Evolutionary conservation across 1,284 basidiomycete species (phyloP).

Genomic region (Cutaneotrichosporon sp.): DNA sequence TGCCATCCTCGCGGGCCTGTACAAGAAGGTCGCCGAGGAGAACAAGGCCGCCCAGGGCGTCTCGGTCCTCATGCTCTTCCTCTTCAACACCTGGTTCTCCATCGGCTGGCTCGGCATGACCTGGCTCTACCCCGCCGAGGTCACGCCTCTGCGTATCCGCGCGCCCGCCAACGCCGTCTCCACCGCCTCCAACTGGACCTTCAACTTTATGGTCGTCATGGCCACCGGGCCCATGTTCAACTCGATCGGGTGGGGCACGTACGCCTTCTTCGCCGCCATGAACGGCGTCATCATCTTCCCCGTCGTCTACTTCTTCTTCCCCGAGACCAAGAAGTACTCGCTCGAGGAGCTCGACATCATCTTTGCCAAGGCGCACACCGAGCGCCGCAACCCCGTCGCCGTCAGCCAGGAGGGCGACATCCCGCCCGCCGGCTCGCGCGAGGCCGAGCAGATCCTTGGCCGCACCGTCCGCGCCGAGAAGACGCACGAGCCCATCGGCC

Average conservation of each 20-base stretch:
- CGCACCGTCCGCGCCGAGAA: constrained; percentile 7
- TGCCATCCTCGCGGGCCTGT: constrained; percentile 45
- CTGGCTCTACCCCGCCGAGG: constrained; percentile 48
- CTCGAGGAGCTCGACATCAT: constrained; percentile 44
- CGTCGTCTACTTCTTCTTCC: constrained; percentile 41
- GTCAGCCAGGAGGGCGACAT: constrained; percentile 28
- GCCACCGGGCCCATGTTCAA: constrained; percentile 45
- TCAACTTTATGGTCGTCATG: constrained; percentile 43
- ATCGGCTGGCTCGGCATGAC: constrained; percentile 48
- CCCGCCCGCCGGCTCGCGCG: constrained; percentile 32
- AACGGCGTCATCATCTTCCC: constrained; percentile 46
- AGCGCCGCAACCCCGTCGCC: constrained; percentile 31
- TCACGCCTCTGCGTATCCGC: constrained; percentile 59
- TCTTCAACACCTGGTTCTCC: constrained; percentile 53
- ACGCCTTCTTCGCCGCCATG: constrained; percentile 43
- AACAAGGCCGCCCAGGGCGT: constrained; percentile 48
- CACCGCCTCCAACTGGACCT: constrained; percentile 62
- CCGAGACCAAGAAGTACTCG: constrained; percentile 39
- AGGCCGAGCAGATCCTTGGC: constrained; percentile 40
- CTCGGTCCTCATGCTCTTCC: constrained; percentile 51
- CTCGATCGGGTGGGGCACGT: constrained; percentile 43
- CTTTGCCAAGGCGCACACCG: constrained; percentile 38
- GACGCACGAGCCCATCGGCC: neutral
- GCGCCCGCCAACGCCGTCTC: constrained; percentile 68
- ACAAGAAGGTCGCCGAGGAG: constrained; percentile 28